Evolutionary conservation across 306 rosid genomes (phyloP).

Genomic region (Trichosanthes truncata): DNA sequence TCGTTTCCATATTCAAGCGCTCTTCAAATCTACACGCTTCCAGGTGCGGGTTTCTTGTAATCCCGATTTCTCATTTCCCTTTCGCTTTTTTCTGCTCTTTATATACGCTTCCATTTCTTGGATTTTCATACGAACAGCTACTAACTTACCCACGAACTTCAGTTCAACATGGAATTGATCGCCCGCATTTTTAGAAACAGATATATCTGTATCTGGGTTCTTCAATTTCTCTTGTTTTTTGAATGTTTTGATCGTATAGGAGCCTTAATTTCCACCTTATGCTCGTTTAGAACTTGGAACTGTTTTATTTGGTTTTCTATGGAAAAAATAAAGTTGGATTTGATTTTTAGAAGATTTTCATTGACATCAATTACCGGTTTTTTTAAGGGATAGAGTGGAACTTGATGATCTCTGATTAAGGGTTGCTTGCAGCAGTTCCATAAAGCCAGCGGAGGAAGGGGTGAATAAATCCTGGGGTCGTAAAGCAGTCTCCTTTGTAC

Average conservation of each 20-base stretch:
- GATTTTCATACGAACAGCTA: not conserved
- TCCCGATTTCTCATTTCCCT: not conserved
- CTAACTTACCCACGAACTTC: not conserved
- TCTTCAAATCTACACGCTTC: constrained; percentile 39
- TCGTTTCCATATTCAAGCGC: constrained; percentile 31
- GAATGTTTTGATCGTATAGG: not conserved
- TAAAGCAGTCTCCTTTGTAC: constrained; percentile 54
- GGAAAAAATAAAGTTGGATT: not conserved
- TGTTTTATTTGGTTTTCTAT: not conserved
- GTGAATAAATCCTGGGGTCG: constrained; percentile 38
- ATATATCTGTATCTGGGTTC: not conserved
- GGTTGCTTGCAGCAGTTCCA: constrained; percentile 35
- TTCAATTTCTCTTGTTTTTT: not conserved
- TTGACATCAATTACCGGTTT: not conserved
- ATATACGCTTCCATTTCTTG: not conserved
- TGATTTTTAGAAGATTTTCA: constrained; percentile 22
- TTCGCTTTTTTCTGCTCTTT: not conserved
- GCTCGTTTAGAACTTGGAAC: not conserved
- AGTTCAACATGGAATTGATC: not conserved
- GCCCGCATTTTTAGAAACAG: not conserved
- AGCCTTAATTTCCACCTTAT: not conserved
- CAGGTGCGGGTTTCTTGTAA: constrained; percentile 21
- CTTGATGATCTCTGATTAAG: constrained; percentile 15
- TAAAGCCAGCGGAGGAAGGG: constrained; percentile 33
- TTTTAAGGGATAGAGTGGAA: not conserved